Percentiles rank a stretch among this genome's conserved stretches.
phyloP scores from a whole-genome alignment of 2,329 filamentous ascomycete species.

The Aspergillus brasiliensis region DNA sequence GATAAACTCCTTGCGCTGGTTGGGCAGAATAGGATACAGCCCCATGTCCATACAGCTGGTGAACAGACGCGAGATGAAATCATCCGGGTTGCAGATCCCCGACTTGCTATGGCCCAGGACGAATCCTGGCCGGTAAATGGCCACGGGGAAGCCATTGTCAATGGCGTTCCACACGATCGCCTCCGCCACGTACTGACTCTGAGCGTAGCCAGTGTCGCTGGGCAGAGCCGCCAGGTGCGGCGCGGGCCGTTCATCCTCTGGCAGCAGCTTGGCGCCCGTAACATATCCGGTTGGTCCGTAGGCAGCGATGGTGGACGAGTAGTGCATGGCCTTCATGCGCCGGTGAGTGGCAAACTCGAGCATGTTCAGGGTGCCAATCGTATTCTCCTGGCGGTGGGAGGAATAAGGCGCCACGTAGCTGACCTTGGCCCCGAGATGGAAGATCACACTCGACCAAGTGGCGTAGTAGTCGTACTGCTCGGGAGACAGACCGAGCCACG shows the following conservation, averaged over 20 bases:
- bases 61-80: conserved; percentile 78
- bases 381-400: conserved; percentile 68
- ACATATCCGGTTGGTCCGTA: conserved; percentile 29
- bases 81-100: conserved; percentile 70
- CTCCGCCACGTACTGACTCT: conserved; percentile 77
- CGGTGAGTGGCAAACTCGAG: conserved; percentile 64
- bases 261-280: conserved; percentile 18
- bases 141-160: conserved; percentile 68
- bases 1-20: conserved; percentile 30
- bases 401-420: conserved; percentile 78
- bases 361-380: conserved; percentile 70
- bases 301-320: conserved; percentile 27
- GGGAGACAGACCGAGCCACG: conserved; percentile 54
- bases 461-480: conserved; percentile 44
- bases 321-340: conserved; percentile 26
- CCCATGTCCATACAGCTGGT: conserved; percentile 78
- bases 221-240: conserved; percentile 24
- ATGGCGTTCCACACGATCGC: conserved; percentile 72
- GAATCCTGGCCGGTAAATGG: conserved; percentile 78
- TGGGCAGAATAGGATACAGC: conserved; percentile 25
- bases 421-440: conserved; percentile 74
- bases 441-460: conserved; percentile 65
- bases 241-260: conserved; percentile 23
- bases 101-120: conserved; percentile 69
- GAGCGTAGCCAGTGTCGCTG: conserved; percentile 78